These are phyloP conservation scores for Strobilomyces echinocephalus DNA, from an alignment of 768 basidiomycete genomes.

Conservation along the genomic window DNA sequence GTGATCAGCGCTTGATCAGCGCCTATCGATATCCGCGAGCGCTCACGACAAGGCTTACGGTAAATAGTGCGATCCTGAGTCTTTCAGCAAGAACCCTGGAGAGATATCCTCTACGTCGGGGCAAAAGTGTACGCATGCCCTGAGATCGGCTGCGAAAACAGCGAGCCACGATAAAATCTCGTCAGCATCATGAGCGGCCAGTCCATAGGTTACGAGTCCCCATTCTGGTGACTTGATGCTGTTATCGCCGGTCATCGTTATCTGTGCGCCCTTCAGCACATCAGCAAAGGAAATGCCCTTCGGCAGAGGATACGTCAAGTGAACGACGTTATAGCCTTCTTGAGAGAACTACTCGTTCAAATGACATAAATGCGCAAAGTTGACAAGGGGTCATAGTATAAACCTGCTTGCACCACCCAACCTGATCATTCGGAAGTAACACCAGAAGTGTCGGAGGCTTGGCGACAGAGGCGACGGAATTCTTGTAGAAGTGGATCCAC, in stretches of 20 bases:
- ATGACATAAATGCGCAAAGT: neutral
- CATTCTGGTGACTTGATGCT: conserved; percentile 11
- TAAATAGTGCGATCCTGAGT: conserved; percentile 17
- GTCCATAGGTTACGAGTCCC: conserved; percentile 32
- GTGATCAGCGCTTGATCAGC: neutral
- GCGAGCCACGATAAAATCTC: conserved; percentile 6
- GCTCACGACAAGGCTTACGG: conserved; percentile 25
- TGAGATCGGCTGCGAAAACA: conserved; percentile 13
- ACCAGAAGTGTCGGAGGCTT: conserved; percentile 29
- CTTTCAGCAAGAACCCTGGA: conserved; percentile 25
- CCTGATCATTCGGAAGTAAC: conserved; percentile 28
- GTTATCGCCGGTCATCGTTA: conserved; percentile 4
- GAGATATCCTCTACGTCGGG: conserved; percentile 25
- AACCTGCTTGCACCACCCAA: conserved; percentile 37
- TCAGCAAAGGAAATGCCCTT: conserved; percentile 13
- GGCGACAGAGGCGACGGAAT: conserved; percentile 29
- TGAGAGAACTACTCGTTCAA: conserved; percentile 29
- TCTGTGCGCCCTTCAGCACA: conserved; percentile 15
- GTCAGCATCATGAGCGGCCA: conserved; percentile 22
- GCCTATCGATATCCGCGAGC: neutral
- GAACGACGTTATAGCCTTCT: conserved; percentile 38
- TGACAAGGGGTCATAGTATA: neutral
- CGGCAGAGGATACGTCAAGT: conserved; percentile 25
- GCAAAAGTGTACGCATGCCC: conserved; percentile 35
- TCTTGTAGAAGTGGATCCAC: conserved; percentile 19